phyloP scores from a whole-genome alignment of 306 rosid genomes.

The Vachellia collinsii region DNA sequence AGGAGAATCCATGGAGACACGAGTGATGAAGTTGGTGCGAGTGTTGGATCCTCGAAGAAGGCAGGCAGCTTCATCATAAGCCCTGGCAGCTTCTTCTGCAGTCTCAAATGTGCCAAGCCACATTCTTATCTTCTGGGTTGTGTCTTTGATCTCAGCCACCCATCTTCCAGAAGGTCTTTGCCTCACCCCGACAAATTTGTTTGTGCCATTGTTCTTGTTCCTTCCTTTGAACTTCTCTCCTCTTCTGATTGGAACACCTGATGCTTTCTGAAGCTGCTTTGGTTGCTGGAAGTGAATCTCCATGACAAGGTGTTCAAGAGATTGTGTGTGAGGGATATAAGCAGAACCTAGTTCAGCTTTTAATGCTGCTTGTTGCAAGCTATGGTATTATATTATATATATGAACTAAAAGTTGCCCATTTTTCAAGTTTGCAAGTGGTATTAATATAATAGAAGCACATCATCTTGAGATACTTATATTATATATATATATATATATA shows the following conservation, averaged over 20 bases:
- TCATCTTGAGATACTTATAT: conserved; percentile 18
- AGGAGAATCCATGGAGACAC: conserved; percentile 80
- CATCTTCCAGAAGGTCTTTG: conserved; percentile 99
- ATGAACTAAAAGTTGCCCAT: conserved; percentile 37
- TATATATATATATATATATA: not conserved
- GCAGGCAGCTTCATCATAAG: conserved; percentile 96
- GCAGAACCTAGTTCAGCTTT: conserved; percentile 18
- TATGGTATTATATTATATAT: conserved; percentile 36
- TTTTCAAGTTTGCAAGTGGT: conserved; percentile 46
- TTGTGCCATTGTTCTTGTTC: conserved; percentile 49
- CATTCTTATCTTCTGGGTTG: conserved; percentile 89
- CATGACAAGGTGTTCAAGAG: conserved; percentile 46
- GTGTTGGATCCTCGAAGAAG: conserved; percentile 92
- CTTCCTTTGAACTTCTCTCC: conserved; percentile 60
- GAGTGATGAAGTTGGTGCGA: conserved; percentile 83
- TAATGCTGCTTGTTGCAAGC: conserved; percentile 39
- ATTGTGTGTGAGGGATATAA: conserved; percentile 3
- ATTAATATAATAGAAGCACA: conserved; percentile 30
- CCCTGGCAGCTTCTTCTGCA: conserved; percentile 94
- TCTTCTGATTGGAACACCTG: conserved; percentile 37
- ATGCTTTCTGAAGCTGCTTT: conserved; percentile 37
- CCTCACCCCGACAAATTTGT: conserved; percentile 90
- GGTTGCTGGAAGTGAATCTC: conserved; percentile 74
- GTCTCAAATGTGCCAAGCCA: conserved; percentile 99
- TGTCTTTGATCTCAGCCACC: conserved; percentile 98